Evolutionary conservation across 1,284 basidiomycete genomes (phyloP).

Genomic region (Coniophora puteana): DNA sequence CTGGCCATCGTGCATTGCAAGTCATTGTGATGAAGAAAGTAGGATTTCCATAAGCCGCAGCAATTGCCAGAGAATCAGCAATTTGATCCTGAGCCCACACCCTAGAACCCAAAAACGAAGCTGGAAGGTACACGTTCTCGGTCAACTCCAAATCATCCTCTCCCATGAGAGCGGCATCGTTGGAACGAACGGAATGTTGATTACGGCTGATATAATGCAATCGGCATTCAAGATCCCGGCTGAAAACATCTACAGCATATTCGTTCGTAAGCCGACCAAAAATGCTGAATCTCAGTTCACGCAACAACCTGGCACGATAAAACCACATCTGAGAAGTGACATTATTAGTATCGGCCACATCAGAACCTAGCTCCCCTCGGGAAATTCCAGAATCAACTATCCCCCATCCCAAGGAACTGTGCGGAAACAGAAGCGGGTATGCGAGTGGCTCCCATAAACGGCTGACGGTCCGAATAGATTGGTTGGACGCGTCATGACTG

Average conservation of each 20-base stretch:
- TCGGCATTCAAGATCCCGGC: slow-evolving; percentile 24
- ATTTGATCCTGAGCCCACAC: slow-evolving; percentile 33
- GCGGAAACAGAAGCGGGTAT: slow-evolving; percentile 33
- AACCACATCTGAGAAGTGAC: slow-evolving; percentile 19
- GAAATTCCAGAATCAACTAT: too few species aligned
- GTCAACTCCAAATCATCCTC: slow-evolving; percentile 8
- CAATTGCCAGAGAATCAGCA: slow-evolving; percentile 33
- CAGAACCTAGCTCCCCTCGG: too few species aligned
- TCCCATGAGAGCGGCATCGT: slow-evolving; percentile 22
- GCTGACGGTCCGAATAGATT: slow-evolving; percentile 23
- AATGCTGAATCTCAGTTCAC: slow-evolving; percentile 25
- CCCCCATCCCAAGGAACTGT: slow-evolving; percentile 32
- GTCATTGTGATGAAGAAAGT: slow-evolving; percentile 37
- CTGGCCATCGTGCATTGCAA: slow-evolving; percentile 35
- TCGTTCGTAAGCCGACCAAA: slow-evolving; percentile 32
- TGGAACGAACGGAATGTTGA: too few species aligned
- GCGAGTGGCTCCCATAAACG: slow-evolving; percentile 30
- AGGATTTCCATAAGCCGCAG: slow-evolving; percentile 22
- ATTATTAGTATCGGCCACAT: neutral
- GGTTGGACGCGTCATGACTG: slow-evolving; percentile 2
- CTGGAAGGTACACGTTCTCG: slow-evolving; percentile 28
- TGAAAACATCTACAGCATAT: slow-evolving; percentile 36
- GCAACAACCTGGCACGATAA: slow-evolving; percentile 23
- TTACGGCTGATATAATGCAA: slow-evolving; percentile 25
- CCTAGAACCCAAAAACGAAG: slow-evolving; percentile 32